phyloP scores from a whole-genome alignment of 2,329 filamentous ascomycete genomes.

The Pyrenochaeta sp. region DNA sequence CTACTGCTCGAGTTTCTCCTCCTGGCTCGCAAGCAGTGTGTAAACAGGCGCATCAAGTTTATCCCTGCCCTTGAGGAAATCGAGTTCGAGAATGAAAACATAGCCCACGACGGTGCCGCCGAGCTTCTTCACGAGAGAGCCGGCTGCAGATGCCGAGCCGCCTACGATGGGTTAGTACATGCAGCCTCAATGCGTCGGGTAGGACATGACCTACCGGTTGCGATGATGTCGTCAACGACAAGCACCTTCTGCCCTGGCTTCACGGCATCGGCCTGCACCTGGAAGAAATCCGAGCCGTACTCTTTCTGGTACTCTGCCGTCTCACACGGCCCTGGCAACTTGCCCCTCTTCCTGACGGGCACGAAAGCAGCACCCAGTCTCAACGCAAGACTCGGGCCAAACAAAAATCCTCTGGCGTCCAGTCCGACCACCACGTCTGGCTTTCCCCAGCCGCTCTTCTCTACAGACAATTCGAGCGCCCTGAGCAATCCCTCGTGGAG shows the following conservation, averaged over 20 bases:
- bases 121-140: conserved; percentile 83
- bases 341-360: conserved; percentile 93
- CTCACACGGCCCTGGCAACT: conserved; percentile 88
- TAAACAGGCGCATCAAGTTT: conserved; percentile 86
- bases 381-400: conserved; percentile 88
- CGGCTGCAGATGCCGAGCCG: conserved; percentile 88
- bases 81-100: conserved; percentile 94
- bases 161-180: conserved; percentile 61
- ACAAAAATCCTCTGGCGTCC: conserved; percentile 93
- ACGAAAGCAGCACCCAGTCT: conserved; percentile 86
- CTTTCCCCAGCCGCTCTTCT: conserved; percentile 60
- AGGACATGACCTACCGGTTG: conserved; percentile 75
- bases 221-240: conserved; percentile 97
- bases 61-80: conserved; percentile 88
- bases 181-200: neutral
- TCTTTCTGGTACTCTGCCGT: conserved; percentile 93
- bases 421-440: conserved; percentile 93
- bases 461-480: conserved; percentile 84
- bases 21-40: conserved; percentile 78
- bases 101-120: conserved; percentile 88
- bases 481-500: conserved; percentile 81
- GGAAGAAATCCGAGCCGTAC: conserved; percentile 93
- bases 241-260: conserved; percentile 88
- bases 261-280: conserved; percentile 90
- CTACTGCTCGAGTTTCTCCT: conserved; percentile 42